Evolutionary conservation across 495 filamentous ascomycete genomes (phyloP).

Genomic region (Sphaerosporella brunnea): DNA sequence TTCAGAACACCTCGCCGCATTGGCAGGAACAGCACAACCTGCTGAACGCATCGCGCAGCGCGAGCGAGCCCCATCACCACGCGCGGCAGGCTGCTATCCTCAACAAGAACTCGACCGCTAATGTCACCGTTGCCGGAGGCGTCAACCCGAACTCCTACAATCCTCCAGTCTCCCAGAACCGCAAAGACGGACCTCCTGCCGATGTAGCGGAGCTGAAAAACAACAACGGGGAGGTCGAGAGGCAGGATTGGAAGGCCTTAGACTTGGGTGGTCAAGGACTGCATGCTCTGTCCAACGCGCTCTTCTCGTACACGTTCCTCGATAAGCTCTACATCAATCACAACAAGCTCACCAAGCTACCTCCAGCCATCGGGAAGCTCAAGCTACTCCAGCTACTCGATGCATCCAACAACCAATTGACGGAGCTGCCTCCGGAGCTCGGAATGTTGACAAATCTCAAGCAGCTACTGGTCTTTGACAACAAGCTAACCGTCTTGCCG

Average conservation of each 20-base stretch:
- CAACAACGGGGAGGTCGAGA: constrained; percentile 40
- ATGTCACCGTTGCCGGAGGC: constrained; percentile 37
- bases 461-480: constrained; percentile 69
- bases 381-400: constrained; percentile 64
- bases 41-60: constrained; percentile 50
- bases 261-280: constrained; percentile 90
- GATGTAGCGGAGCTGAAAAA: constrained; percentile 45
- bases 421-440: constrained; percentile 71
- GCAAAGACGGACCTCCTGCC: constrained; percentile 27
- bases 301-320: constrained; percentile 76
- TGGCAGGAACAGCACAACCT: constrained; percentile 78
- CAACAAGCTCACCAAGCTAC: constrained; percentile 66
- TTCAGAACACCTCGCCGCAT: constrained; percentile 38
- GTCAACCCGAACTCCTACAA: constrained; percentile 30
- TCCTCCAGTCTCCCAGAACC: constrained; percentile 19
- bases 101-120: constrained; percentile 35
- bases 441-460: constrained; percentile 86
- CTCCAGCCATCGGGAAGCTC: constrained; percentile 59
- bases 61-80: constrained; percentile 47
- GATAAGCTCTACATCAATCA: constrained; percentile 78
- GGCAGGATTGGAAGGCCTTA: constrained; percentile 76
- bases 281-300: constrained; percentile 51
- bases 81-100: constrained; percentile 37
- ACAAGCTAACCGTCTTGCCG: constrained; percentile 63
- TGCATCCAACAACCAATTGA: constrained; percentile 70